phyloP scores from a whole-genome alignment of 2,329 filamentous ascomycete species.

The Hypoxylon sp. region DNA sequence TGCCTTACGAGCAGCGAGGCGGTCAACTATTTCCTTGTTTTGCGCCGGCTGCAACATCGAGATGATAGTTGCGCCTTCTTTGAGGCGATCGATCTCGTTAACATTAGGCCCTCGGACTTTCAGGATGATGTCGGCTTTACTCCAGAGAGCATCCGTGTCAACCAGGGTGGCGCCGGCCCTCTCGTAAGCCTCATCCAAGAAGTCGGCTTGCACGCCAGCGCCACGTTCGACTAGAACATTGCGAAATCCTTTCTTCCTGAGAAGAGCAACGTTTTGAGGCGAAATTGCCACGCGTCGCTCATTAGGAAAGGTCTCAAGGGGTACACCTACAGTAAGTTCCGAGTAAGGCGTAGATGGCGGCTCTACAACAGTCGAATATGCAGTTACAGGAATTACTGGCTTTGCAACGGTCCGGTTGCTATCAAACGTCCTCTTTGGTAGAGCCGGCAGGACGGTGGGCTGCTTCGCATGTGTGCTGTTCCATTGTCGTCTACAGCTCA shows the following conservation, averaged over 20 bases:
- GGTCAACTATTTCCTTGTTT: conserved; percentile 81
- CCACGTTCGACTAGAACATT: conserved; percentile 84
- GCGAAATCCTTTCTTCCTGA: conserved; percentile 88
- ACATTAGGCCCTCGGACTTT: conserved; percentile 84
- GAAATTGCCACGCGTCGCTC: conserved; percentile 89
- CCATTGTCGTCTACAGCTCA: conserved; percentile 49
- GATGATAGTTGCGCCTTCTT: conserved; percentile 79
- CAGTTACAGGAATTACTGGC: conserved; percentile 48
- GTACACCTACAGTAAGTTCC: conserved; percentile 82
- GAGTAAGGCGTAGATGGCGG: conserved; percentile 74
- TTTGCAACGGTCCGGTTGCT: conserved; percentile 40
- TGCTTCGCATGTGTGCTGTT: conserved; percentile 51
- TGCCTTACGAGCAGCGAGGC: conserved; percentile 77
- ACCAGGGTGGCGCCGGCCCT: conserved; percentile 84
- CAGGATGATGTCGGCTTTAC: conserved; percentile 81
- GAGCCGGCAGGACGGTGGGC: conserved; percentile 50
- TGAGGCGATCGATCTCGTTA: conserved; percentile 78
- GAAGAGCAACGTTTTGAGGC: conserved; percentile 83
- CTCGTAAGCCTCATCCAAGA: conserved; percentile 82
- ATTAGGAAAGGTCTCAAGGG: conserved; percentile 81
- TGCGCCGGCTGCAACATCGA: conserved; percentile 88
- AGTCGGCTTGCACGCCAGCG: conserved; percentile 83
- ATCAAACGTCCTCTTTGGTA: conserved; percentile 46
- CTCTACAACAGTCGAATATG: conserved; percentile 54
- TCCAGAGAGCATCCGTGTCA: conserved; percentile 78